Evolutionary conservation across 2,329 filamentous ascomycete genomes (phyloP).

Genomic region (Aspergillus persii): DNA sequence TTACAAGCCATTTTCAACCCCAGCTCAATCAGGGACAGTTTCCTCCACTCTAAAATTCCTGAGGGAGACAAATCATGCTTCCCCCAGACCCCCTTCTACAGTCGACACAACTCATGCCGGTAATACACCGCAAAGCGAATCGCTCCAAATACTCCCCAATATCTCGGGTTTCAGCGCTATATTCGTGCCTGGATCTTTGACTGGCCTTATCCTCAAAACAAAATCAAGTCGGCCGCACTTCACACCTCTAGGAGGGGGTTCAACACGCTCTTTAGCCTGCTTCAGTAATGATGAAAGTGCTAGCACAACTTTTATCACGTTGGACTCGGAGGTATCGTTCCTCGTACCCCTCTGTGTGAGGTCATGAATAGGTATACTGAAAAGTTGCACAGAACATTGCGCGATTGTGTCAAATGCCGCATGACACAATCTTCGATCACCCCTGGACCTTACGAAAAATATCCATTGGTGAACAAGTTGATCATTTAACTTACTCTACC

Average conservation of each 20-base stretch:
- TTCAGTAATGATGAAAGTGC: conserved; percentile 66
- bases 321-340: conserved; percentile 57
- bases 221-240: conserved; percentile 74
- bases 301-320: conserved; percentile 78
- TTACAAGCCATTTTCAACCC: conserved; percentile 72
- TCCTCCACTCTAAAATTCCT: conserved; percentile 63
- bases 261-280: conserved; percentile 68
- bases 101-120: conserved; percentile 44
- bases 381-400: conserved; percentile 57
- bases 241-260: conserved; percentile 66
- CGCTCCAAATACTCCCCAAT: conserved; percentile 44
- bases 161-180: conserved; percentile 77
- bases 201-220: conserved; percentile 79
- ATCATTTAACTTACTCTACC: conserved; percentile 73
- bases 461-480: conserved; percentile 66
- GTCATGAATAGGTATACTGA: conserved; percentile 8
- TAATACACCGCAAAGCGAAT: conserved; percentile 32
- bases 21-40: conserved; percentile 8
- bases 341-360: not conserved
- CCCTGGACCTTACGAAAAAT: conserved; percentile 75
- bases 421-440: conserved; percentile 67
- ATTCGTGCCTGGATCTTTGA: conserved; percentile 76
- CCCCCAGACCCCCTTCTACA: conserved; percentile 59
- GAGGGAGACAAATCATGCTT: conserved; percentile 67
- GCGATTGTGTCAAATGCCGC: conserved; percentile 70